Base-by-base conservation (phyloP, 352 stramenopile genomes). In the Globisporangium middletonii region DNA sequence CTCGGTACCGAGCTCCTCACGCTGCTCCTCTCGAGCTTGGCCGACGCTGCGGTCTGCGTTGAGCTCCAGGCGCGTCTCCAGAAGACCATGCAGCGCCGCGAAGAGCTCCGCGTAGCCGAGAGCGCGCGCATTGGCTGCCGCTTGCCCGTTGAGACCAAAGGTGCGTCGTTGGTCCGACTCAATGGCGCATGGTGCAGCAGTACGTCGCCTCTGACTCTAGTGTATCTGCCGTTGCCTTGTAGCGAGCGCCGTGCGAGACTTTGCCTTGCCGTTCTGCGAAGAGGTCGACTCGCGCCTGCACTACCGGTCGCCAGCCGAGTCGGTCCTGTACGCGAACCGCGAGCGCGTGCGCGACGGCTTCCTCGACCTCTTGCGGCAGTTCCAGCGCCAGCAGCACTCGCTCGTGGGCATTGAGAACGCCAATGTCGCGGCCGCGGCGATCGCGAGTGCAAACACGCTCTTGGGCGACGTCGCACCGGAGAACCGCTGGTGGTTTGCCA, bases 401-500 rank as follows among this genome's bases (percentile, higher is more conserved):
- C 30, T 88, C 0, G 42, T 75, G 0, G 78, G 69, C 11, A 73
- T 73, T 4, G 68, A 80, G 30, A 69, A 68, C 49, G 63, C 71
- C 15, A 56, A 56, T 11, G 68, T 71, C 16, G 57, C 65, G 6
- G 55, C 67, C 1, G 47, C 67, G 19, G 65, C 72, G 3, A 65
- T 66, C 6, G 58, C 63, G 13, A 64, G 69, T 33, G 71, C 73
- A 1, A 59, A 63, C 7, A 47, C 62, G 12, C 47, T 89, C 37
- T 43, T 91, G 4, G 28, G 52, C 1, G 68, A 82, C 0, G 76
- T 86, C 0, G 64, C 65, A 5, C 69, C 72, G 1, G 74, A 77
- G 41, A 91, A 91, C 55, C 64, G 66, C 43, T 88, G 77, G 78
- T 91, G 81, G 81, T 89, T 91, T 58, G 78, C 78, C 15, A 76